Evolutionary conservation across 345 rosid species (phyloP).

Genomic region (Cardiospermum halicacabum): DNA sequence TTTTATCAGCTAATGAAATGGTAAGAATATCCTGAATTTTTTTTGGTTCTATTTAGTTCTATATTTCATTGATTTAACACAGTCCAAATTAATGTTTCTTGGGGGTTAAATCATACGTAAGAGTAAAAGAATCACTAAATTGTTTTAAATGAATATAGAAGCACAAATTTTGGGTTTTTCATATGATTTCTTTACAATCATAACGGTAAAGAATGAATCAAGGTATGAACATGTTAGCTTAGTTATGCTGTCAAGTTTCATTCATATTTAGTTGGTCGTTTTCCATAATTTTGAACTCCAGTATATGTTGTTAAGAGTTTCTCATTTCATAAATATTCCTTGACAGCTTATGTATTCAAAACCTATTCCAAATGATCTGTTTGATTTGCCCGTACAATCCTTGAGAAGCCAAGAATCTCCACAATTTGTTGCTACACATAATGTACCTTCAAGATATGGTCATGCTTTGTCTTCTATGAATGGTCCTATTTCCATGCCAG

Average conservation of each 20-base stretch:
- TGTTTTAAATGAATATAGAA: background rate
- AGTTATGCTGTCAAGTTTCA: background rate
- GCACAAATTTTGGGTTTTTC: background rate
- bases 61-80: too few species aligned
- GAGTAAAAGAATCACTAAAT: background rate
- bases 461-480: constrained; percentile 20
- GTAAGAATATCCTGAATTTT: constrained; percentile 14
- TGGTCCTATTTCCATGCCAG: constrained; percentile 21
- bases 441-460: constrained; percentile 24
- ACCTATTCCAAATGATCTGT: constrained; percentile 17
- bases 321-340: constrained; percentile 9
- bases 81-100: too few species aligned
- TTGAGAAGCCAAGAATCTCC: constrained; percentile 19
- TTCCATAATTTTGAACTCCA: constrained; percentile 5
- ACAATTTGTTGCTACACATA: constrained; percentile 15
- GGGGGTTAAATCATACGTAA: too few species aligned
- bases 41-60: constrained; percentile 4
- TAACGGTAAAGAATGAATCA: background rate
- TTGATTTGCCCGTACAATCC: constrained; percentile 22
- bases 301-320: background rate
- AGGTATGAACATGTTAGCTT: background rate
- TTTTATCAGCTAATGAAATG: constrained; percentile 24
- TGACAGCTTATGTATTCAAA: constrained; percentile 24
- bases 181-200: background rate
- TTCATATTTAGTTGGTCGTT: background rate